These are phyloP conservation scores for Arthrobotrys pseudoclavata DNA, from an alignment of 2,329 filamentous ascomycete genomes.

Conservation along the genomic window DNA sequence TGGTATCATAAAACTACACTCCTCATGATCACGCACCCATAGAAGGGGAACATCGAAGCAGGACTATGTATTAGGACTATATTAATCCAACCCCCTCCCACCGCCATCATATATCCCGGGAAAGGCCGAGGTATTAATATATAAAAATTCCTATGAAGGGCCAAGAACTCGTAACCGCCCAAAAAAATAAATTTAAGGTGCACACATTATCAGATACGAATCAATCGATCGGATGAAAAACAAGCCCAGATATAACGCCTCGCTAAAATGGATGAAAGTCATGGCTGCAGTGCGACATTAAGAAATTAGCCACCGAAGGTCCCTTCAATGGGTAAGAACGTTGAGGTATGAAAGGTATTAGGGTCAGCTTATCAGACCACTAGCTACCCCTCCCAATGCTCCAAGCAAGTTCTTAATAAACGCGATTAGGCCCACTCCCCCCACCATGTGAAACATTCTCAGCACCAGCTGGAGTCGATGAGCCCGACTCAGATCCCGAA, in stretches of 20 bases:
- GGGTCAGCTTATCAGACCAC: too few relatives aligned
- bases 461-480: neutral
- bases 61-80: too few relatives aligned
- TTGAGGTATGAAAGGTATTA: neutral
- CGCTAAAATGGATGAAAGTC: slow-evolving; percentile 15
- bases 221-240: neutral
- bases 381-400: neutral
- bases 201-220: neutral
- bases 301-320: neutral
- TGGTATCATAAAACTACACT: too few relatives aligned
- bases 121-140: too few relatives aligned
- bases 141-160: too few relatives aligned
- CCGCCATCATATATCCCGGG: too few relatives aligned
- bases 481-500: neutral
- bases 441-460: slow-evolving; percentile 8
- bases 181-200: too few relatives aligned
- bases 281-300: slow-evolving; percentile 5
- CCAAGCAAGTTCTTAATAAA: slow-evolving; percentile 6
- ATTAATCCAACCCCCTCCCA: too few relatives aligned
- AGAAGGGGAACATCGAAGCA: too few relatives aligned
- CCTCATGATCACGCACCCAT: too few relatives aligned
- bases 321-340: neutral
- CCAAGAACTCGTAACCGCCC: too few relatives aligned
- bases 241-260: slow-evolving; percentile 17
- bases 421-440: slow-evolving; percentile 19